A percentile compares a stretch with the other conserved stretches of the same genome.
These are phyloP conservation scores for Sugiyamaella valdiviana DNA, from an alignment of 805 yeast genomes.

Conservation along the genomic window DNA sequence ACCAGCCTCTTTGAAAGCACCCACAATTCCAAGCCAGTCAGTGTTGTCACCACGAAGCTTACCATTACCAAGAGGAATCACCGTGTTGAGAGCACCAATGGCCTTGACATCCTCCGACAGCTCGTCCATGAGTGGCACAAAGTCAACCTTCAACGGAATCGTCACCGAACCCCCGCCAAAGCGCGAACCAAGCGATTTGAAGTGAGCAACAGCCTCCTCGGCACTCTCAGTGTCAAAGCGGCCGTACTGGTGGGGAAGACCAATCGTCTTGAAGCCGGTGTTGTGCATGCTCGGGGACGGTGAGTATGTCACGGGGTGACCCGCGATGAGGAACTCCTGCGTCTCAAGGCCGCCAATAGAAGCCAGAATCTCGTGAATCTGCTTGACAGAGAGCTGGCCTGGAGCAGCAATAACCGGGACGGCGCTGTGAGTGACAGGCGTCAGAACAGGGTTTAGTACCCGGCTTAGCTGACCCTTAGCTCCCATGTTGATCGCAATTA, in stretches of 20 bases:
- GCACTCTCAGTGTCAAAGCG: slow-evolving; percentile 65
- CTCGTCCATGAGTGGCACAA: slow-evolving; percentile 58
- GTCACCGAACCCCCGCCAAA: slow-evolving; percentile 97
- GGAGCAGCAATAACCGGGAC: slow-evolving; percentile 72
- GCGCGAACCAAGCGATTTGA: slow-evolving; percentile 39
- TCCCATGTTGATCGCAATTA: slow-evolving; percentile 82
- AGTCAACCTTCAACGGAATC: slow-evolving; percentile 83
- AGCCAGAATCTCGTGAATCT: slow-evolving; percentile 53
- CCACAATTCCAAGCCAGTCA: slow-evolving; percentile 85
- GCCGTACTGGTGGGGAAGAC: slow-evolving; percentile 68
- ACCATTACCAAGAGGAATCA: slow-evolving; percentile 49
- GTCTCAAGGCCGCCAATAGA: slow-evolving; percentile 57
- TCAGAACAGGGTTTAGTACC: slow-evolving; percentile 64
- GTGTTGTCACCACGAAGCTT: slow-evolving; percentile 80
- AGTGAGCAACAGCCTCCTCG: slow-evolving; percentile 44
- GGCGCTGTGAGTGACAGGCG: slow-evolving; percentile 76
- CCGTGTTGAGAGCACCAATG: slow-evolving; percentile 95
- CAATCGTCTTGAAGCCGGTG: slow-evolving; percentile 66
- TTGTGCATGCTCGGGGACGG: slow-evolving; percentile 85
- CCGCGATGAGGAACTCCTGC: slow-evolving; percentile 66
- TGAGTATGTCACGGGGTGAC: slow-evolving; percentile 78
- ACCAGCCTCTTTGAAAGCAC: slow-evolving; percentile 60
- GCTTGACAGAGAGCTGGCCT: slow-evolving; percentile 63
- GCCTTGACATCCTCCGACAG: slow-evolving; percentile 66
- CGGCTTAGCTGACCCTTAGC: slow-evolving; percentile 70